Evolutionary conservation across 306 rosid species (phyloP).

Genomic region (Rosa lucieae): DNA sequence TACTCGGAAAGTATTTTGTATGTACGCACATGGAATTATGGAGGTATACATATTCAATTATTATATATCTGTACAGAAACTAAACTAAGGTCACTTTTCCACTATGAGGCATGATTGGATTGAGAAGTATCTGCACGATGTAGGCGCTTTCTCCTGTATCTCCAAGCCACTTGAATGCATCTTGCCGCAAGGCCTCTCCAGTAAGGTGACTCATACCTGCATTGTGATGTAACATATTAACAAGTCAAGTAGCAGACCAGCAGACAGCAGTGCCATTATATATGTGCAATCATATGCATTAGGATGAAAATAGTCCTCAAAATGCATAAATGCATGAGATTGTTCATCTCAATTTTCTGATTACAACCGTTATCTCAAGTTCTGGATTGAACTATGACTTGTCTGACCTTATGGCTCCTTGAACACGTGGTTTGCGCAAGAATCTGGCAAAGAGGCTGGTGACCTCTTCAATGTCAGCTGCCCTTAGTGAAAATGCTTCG

Average conservation of each 20-base stretch:
- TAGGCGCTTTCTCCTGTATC: constrained; percentile 57
- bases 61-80: background rate
- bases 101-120: background rate
- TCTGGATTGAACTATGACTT: background rate
- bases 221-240: background rate
- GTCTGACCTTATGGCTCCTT: constrained; percentile 77
- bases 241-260: background rate
- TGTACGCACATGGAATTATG: background rate
- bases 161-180: constrained; percentile 77
- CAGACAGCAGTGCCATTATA: background rate
- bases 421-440: constrained; percentile 63
- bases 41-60: background rate
- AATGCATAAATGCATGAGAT: background rate
- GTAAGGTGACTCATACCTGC: constrained; percentile 75
- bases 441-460: constrained; percentile 74
- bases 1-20: background rate
- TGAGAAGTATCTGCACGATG: constrained; percentile 39
- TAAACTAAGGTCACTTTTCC: background rate
- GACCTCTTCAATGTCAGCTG: constrained; percentile 81
- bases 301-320: background rate
- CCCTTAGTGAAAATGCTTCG: constrained; percentile 79
- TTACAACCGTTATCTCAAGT: background rate
- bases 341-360: background rate
- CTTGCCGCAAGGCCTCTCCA: constrained; percentile 70
- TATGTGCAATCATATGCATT: background rate